A percentile compares a stretch with the other conserved stretches of the same genome.
Conservation (phyloP, 805 yeast species). For the Kazachstania kunashirensis region DNA sequence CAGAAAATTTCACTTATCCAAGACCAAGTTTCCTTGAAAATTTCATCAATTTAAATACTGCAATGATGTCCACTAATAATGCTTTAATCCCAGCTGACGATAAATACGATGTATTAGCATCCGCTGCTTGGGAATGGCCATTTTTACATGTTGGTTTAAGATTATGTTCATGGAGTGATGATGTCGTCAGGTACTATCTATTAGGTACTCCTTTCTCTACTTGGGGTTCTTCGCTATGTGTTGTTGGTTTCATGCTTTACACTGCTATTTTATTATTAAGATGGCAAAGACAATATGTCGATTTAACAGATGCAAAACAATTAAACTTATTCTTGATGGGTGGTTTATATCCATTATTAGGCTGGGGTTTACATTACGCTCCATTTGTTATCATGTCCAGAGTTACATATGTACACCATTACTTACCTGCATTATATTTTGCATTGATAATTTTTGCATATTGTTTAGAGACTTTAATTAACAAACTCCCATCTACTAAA, state of each 20-base stretch:
- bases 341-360: slow-evolving; percentile 69
- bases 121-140: slow-evolving; percentile 88
- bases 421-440: slow-evolving; percentile 74
- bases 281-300: slow-evolving; percentile 75
- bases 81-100: slow-evolving; percentile 73
- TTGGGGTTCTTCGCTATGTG: slow-evolving; percentile 61
- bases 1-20: slow-evolving; percentile 39
- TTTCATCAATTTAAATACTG: slow-evolving; percentile 64
- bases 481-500: slow-evolving; percentile 23
- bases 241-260: slow-evolving; percentile 43
- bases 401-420: slow-evolving; percentile 80
- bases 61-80: slow-evolving; percentile 91
- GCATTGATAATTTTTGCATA: slow-evolving; percentile 51
- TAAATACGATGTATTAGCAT: slow-evolving; percentile 61
- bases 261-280: slow-evolving; percentile 45
- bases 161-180: slow-evolving; percentile 67
- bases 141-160: slow-evolving; percentile 65
- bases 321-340: slow-evolving; percentile 52
- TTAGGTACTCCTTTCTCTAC: slow-evolving; percentile 74
- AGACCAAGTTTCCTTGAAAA: slow-evolving; percentile 69
- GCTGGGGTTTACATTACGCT: slow-evolving; percentile 68
- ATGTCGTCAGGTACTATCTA: slow-evolving; percentile 53
- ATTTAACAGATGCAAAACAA: slow-evolving; percentile 41
- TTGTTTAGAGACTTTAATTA: slow-evolving; percentile 39
- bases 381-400: slow-evolving; percentile 78